Base-by-base conservation (phyloP, 495 filamentous ascomycete genomes). In the Endocarpon pusillum region DNA sequence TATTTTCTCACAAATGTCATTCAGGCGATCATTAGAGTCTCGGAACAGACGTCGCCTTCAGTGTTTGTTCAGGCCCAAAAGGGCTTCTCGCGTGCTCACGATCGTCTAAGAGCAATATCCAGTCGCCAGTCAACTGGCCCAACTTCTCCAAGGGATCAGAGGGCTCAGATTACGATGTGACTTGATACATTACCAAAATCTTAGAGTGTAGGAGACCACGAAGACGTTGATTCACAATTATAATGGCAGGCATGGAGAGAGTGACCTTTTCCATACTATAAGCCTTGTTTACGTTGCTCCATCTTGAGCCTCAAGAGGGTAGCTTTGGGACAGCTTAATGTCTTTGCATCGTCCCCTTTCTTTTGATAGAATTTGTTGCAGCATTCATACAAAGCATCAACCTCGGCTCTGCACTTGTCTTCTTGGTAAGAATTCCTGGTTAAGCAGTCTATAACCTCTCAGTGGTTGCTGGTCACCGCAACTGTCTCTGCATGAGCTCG, bases 21-120 rank as follows among this genome's bases (percentile, higher is more conserved):
- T 59, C 78, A 89, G 85, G 76, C 80, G 74, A 69, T 82, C 82
- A 84, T 87, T 97, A 97, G 89, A 97, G 89, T 97, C 89, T 91
- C 89, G 89, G 81, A 76, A 73, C 74, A 81, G 75, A 82, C 71
- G 52, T 57, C 59, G 21, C 42, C 49, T 55, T 89, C 84, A 79
- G 66, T 94, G 71, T 84, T 86, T 85, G 73, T 81, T 79, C 81
- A 92, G 83, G 72, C 79, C 78, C 71, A 57, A 56, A 45, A 57
- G 66, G 74, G 68, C 69, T 78, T 87, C 75, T 69, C 55, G 84
- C 89, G 89, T 82, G 89, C 89, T 97, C 86, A 86, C 80, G 81
- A 84, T 85, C 75, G 75, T 77, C 89, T 91, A 69, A 97, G 71
- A 97, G 47, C 47, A 71, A 80, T 47, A 49, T 62, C 54, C 72